These are phyloP conservation scores for Scheffersomyces amazonensis DNA, from an alignment of 805 yeast genomes.

Conservation along the genomic window DNA sequence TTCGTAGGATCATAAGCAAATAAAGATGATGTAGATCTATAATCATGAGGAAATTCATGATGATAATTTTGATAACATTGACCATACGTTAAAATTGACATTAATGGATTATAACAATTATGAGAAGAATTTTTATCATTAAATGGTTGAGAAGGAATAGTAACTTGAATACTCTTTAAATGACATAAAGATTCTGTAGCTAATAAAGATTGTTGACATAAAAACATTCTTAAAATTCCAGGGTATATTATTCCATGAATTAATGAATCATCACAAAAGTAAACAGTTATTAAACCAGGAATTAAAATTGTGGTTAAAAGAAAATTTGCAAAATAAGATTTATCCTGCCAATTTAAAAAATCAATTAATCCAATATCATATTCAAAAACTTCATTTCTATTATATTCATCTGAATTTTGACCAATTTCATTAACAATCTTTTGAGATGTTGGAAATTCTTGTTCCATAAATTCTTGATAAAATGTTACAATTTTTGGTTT, in stretches of 20 bases:
- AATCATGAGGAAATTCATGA: constrained; percentile 93
- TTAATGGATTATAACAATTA: constrained; percentile 57
- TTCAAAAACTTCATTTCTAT: constrained; percentile 9
- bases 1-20: constrained; percentile 87
- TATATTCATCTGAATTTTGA: constrained; percentile 23
- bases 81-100: constrained; percentile 73
- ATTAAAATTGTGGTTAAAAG: constrained; percentile 25
- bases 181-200: constrained; percentile 84
- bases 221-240: constrained; percentile 67
- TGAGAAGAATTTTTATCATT: constrained; percentile 63
- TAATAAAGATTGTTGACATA: constrained; percentile 78
- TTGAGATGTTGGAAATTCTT: constrained; percentile 25
- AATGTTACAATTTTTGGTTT: constrained; percentile 45
- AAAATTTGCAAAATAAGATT: constrained; percentile 23
- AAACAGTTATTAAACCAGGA: constrained; percentile 25
- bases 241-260: constrained; percentile 54
- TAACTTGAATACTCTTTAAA: constrained; percentile 54
- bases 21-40: constrained; percentile 69
- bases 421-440: constrained; percentile 10
- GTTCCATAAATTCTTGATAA: constrained; percentile 32
- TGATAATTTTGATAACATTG: constrained; percentile 93
- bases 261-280: constrained; percentile 26
- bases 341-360: constrained; percentile 36
- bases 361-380: constrained; percentile 14
- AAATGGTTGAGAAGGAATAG: constrained; percentile 54